Percentiles rank a stretch among this genome's conserved stretches.
These are phyloP conservation scores for Dendrothele bispora DNA, from an alignment of 768 basidiomycete species.

Conservation along the genomic window DNA sequence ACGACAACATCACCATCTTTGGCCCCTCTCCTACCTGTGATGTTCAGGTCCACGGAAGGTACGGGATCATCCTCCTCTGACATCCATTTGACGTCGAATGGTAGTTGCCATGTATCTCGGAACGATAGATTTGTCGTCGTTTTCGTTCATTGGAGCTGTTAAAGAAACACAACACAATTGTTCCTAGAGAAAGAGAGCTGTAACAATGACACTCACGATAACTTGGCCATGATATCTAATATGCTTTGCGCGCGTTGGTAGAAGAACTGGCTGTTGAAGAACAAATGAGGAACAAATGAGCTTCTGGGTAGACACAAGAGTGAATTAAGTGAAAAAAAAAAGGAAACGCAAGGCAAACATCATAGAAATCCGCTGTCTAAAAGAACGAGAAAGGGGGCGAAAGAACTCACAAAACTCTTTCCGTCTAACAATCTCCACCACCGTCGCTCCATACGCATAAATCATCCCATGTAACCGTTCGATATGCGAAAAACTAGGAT, in stretches of 20 bases:
- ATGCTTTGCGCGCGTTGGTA: slow-evolving; percentile 78
- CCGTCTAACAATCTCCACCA: slow-evolving; percentile 87
- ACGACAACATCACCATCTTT: slow-evolving; percentile 65
- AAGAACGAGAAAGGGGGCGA: no score
- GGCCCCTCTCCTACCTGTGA: slow-evolving; percentile 58
- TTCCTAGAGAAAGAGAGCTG: neutral
- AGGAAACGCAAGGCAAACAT: no score
- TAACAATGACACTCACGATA: slow-evolving; percentile 59
- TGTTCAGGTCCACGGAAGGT: slow-evolving; percentile 77
- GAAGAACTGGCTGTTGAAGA: slow-evolving; percentile 67
- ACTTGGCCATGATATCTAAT: slow-evolving; percentile 82
- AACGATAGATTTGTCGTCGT: slow-evolving; percentile 80
- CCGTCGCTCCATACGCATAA: slow-evolving; percentile 88
- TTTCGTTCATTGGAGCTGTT: slow-evolving; percentile 73
- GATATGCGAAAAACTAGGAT: slow-evolving; percentile 90
- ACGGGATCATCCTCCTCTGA: slow-evolving; percentile 71
- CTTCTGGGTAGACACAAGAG: no score
- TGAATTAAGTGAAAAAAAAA: no score
- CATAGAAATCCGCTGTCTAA: no score
- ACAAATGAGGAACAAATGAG: neutral
- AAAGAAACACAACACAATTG: slow-evolving; percentile 3
- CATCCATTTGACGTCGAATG: slow-evolving; percentile 82
- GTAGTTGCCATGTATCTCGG: slow-evolving; percentile 86
- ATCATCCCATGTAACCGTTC: slow-evolving; percentile 85
- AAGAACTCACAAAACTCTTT: slow-evolving; percentile 84